Evolutionary conservation across 768 basidiomycete species (phyloP).

Genomic region (Naganishia kalamii): DNA sequence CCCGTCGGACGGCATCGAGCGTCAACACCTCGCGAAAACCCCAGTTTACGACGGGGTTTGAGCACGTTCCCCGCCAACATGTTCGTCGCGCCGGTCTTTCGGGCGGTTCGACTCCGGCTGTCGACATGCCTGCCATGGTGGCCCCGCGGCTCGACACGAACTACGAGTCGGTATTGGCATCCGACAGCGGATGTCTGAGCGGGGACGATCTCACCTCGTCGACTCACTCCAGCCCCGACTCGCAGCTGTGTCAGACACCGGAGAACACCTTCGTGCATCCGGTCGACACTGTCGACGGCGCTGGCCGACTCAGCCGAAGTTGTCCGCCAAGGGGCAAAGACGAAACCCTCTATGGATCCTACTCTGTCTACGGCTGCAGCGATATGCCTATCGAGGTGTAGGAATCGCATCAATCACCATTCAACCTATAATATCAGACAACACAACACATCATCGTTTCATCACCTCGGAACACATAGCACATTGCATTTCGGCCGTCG

Average conservation of each 20-base stretch:
- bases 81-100: conserved; percentile 8
- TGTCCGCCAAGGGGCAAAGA: not conserved
- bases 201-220: not conserved
- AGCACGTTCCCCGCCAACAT: conserved; percentile 3
- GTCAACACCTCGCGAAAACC: not conserved
- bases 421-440: conserved; percentile 2
- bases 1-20: not conserved
- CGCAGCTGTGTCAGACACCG: conserved; percentile 6
- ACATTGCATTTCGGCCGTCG: too few species aligned
- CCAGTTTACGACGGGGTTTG: conserved; percentile 11
- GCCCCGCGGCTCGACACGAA: not conserved
- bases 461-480: too few species aligned
- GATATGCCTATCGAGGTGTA: conserved; percentile 4
- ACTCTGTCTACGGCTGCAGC: conserved; percentile 10
- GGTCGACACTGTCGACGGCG: not conserved
- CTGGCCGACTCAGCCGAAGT: not conserved
- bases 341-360: not conserved
- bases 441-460: not conserved
- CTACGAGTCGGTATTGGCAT: not conserved
- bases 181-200: not conserved
- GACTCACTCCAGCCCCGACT: conserved; percentile 8
- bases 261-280: not conserved
- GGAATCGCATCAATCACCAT: not conserved
- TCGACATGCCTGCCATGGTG: not conserved
- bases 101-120: not conserved